phyloP scores from a whole-genome alignment of 208 protist species.

The Crithidia thermophila region DNA sequence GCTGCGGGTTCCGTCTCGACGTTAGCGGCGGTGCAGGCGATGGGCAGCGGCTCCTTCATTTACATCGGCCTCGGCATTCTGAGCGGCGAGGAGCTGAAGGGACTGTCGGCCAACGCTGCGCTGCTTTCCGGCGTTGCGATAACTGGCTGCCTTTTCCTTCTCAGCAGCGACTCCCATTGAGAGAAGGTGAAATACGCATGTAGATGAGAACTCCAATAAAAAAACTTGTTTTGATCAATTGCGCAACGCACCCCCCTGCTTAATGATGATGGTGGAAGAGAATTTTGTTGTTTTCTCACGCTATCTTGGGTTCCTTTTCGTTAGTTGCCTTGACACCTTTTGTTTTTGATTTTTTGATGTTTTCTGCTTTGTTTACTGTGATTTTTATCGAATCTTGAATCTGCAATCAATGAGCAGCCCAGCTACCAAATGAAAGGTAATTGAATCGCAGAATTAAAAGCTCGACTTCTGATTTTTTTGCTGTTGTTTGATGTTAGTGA shows the following conservation, averaged over 20 bases:
- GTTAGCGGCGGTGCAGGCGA: conserved; percentile 39
- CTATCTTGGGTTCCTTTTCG: neutral
- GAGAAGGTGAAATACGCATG: neutral
- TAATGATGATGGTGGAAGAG: neutral
- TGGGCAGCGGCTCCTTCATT: conserved; percentile 76
- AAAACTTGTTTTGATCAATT: neutral
- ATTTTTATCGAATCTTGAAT: too few relatives aligned
- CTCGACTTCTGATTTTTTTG: too few relatives aligned
- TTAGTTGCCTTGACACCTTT: neutral
- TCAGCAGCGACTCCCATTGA: conserved; percentile 18
- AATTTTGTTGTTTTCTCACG: neutral
- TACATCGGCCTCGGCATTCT: conserved; percentile 58
- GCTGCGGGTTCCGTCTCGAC: conserved; percentile 9
- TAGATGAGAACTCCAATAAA: neutral
- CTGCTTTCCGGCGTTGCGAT: conserved; percentile 47
- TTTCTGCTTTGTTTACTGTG: neutral
- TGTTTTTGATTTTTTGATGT: neutral
- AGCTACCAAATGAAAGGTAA: too few relatives aligned
- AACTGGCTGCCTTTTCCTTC: conserved; percentile 31
- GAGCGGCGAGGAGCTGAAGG: conserved; percentile 52
- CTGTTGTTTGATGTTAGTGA: too few relatives aligned
- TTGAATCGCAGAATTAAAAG: too few relatives aligned
- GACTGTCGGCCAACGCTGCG: conserved; percentile 22
- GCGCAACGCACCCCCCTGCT: neutral
- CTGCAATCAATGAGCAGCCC: too few relatives aligned